phyloP scores from a whole-genome alignment of 208 protist genomes.

The Novymonas esmeraldas region DNA sequence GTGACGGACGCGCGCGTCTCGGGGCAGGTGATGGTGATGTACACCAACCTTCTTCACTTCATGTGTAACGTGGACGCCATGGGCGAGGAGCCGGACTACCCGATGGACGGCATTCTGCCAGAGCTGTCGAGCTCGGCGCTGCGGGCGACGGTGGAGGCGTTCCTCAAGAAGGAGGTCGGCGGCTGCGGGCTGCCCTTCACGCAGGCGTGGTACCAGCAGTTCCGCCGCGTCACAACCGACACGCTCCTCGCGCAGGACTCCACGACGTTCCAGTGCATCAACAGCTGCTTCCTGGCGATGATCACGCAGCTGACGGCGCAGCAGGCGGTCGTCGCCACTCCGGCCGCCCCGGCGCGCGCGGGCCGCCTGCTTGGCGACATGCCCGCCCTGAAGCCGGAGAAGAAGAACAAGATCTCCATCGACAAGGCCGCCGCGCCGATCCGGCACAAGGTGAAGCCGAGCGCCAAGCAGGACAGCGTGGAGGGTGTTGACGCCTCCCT shows the following conservation, averaged over 20 bases:
- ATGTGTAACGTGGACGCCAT: slow-evolving; percentile 91
- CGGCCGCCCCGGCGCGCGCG: slow-evolving; percentile 18
- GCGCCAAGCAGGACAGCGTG: slow-evolving; percentile 47
- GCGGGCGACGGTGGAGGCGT: slow-evolving; percentile 47
- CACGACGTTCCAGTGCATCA: slow-evolving; percentile 67
- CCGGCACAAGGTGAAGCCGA: slow-evolving; percentile 45
- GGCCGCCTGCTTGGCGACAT: slow-evolving; percentile 62
- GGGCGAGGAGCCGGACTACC: slow-evolving; percentile 43
- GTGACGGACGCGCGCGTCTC: slow-evolving; percentile 54
- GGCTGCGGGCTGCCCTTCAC: slow-evolving; percentile 63
- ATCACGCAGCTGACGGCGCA: slow-evolving; percentile 44
- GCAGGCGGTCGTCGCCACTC: slow-evolving; percentile 23
- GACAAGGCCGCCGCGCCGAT: slow-evolving; percentile 67
- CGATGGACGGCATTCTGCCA: slow-evolving; percentile 51
- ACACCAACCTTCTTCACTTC: slow-evolving; percentile 86
- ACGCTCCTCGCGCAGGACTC: slow-evolving; percentile 68
- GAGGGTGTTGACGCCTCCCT: slow-evolving; percentile 66
- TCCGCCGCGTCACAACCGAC: slow-evolving; percentile 70
- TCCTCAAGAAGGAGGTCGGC: slow-evolving; percentile 76
- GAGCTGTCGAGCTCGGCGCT: slow-evolving; percentile 66
- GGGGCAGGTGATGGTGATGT: slow-evolving; percentile 76
- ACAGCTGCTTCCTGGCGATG: slow-evolving; percentile 54
- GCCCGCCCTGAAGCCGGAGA: slow-evolving; percentile 58
- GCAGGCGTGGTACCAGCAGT: slow-evolving; percentile 85
- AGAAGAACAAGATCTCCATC: slow-evolving; percentile 72